A percentile compares a stretch with the other conserved stretches of the same genome.
These are phyloP conservation scores for Pisolithus microcarpus DNA, from an alignment of 768 basidiomycete genomes.

Conservation along the genomic window DNA sequence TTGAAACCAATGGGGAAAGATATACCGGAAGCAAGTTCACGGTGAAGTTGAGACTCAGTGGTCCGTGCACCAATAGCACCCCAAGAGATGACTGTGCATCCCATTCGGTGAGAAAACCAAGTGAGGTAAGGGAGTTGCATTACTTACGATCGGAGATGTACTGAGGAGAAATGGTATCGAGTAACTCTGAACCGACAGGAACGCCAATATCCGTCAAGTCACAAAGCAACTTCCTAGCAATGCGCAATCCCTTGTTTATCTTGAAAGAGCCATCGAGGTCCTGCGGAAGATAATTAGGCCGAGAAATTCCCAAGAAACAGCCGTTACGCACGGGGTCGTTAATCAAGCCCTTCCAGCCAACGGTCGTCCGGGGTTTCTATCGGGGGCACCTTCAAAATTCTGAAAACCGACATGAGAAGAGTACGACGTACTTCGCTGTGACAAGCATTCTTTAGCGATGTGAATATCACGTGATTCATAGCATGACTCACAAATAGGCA, in stretches of 20 bases:
- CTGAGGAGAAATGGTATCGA: constrained; percentile 81
- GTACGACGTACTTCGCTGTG: constrained; percentile 32
- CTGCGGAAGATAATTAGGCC: constrained; percentile 9
- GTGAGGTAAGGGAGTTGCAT: not conserved
- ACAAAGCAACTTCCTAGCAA: constrained; percentile 82
- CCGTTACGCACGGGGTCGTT: constrained; percentile 60
- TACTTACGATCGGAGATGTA: constrained; percentile 70
- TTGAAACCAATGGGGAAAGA: constrained; percentile 99
- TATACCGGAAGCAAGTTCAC: constrained; percentile 91
- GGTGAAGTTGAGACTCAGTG: constrained; percentile 94
- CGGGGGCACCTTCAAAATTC: not conserved
- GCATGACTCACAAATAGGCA: constrained; percentile 87
- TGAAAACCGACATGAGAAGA: too few relatives aligned
- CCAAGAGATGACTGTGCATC: constrained; percentile 64
- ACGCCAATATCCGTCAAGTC: constrained; percentile 86
- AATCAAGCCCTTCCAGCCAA: constrained; percentile 95
- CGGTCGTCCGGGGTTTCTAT: constrained; percentile 93
- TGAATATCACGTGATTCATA: not conserved
- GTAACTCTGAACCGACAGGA: constrained; percentile 90
- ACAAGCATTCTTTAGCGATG: constrained; percentile 12
- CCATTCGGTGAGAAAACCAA: constrained; percentile 1
- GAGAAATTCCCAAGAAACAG: not conserved
- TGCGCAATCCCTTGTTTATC: constrained; percentile 94
- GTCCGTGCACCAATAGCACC: constrained; percentile 97
- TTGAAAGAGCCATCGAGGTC: constrained; percentile 90